Evolutionary conservation across 2,329 filamentous ascomycete genomes (phyloP).

Genomic region (Ophiostoma fasciatum): DNA sequence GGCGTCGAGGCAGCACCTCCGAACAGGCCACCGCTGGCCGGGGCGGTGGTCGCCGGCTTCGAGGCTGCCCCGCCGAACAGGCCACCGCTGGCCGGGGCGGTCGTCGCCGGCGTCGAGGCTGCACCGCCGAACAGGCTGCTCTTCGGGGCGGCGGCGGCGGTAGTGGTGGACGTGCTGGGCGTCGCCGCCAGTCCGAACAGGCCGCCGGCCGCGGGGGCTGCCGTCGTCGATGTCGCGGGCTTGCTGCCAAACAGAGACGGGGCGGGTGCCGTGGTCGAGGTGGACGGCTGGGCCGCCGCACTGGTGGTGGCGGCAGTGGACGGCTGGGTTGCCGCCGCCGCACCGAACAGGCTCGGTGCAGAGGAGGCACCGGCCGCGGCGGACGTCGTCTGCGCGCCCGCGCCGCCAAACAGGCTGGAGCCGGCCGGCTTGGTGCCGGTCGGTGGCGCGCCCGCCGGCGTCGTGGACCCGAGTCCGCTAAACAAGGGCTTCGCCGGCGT

Average conservation of each 20-base stretch:
- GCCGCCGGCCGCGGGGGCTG: slow-evolving; percentile 9
- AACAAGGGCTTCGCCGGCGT: slow-evolving; percentile 35
- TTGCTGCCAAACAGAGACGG: slow-evolving; percentile 4
- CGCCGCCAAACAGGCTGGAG: slow-evolving; percentile 5
- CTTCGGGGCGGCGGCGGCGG: too few species aligned
- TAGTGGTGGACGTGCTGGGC: slow-evolving; percentile 4
- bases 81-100: slow-evolving; percentile 9
- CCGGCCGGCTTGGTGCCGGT: slow-evolving; percentile 19
- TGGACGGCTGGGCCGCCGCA: background rate
- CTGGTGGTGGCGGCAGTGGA: too few species aligned
- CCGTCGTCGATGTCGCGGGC: background rate
- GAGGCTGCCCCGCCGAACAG: slow-evolving; percentile 15
- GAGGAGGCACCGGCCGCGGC: background rate
- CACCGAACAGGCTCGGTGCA: background rate
- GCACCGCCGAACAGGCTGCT: slow-evolving; percentile 9
- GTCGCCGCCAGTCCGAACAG: slow-evolving; percentile 15
- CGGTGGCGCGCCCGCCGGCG: slow-evolving; percentile 40
- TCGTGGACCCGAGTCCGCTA: slow-evolving; percentile 32
- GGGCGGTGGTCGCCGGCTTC: slow-evolving; percentile 4
- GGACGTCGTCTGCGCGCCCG: background rate
- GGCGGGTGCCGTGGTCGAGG: background rate
- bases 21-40: slow-evolving; percentile 12
- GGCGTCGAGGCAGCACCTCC: background rate
- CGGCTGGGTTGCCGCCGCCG: background rate
- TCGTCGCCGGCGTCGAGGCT: background rate